Base-by-base conservation (phyloP, 148 eudicot species). In the Persicaria maculosa region DNA sequence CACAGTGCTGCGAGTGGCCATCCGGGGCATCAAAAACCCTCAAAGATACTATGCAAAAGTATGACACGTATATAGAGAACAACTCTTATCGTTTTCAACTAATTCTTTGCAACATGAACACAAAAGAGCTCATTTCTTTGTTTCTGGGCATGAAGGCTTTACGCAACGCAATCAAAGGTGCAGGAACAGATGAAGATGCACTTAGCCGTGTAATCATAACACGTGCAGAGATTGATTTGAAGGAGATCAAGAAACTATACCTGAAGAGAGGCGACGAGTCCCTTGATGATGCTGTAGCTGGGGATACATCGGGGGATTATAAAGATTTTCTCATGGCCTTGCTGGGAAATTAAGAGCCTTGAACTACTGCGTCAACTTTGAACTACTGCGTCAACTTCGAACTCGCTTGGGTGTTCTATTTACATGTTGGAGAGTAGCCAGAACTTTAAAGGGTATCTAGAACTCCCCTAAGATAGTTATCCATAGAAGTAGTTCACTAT, bases 141-240 rank as follows among this genome's bases (percentile, higher is more conserved):
- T 54, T 65, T 68, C 43, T 74, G 83, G 72, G 77, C 81, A 73
- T 78, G 95, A 3, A 77, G 84, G 80, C 76, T 9, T 54, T 84
- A 55, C 82, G 81, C 74, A 71, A 59, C 5, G 83, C 85, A 9
- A 80, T 83, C 43, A 77, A 74, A 76, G 79, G 82, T 64, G 74
- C 40, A 9, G 88, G 91, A 67, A 85, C 88, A 6, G 88, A 87
- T 72, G 88, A 85, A 61, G 88, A 78, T 20, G 85, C 74, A 52
- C 79, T 85, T 25, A 85, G 75, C 50, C 84, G 86, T 45, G 90
- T 81, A 71, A 80, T 87, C 45, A 74, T 80, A 11, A 80, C 85
- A 47, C 83, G 82, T 71, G 88, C 91, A 6, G 91, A 80, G 76
- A 73, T 87, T n/a, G 87, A 87, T 80, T 70, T 87, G 85, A 79